These are phyloP conservation scores for Scheffersomyces cryptocercus DNA, from an alignment of 1,139 yeast species.

Conservation along the genomic window DNA sequence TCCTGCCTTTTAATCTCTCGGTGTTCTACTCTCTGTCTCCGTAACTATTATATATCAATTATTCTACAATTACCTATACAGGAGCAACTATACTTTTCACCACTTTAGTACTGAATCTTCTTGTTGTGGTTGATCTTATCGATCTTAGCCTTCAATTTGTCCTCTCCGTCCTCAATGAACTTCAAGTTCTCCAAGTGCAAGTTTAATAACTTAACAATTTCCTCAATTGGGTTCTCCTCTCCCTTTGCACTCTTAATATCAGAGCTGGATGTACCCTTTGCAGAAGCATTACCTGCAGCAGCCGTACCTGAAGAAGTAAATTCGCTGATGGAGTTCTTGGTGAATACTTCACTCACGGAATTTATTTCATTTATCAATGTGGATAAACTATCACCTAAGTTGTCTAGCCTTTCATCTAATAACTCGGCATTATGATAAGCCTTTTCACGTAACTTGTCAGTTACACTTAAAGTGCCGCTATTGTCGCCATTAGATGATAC, in stretches of 20 bases:
- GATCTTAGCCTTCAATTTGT: slow-evolving; percentile 66
- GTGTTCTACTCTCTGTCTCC: no score
- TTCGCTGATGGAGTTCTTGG: slow-evolving; percentile 49
- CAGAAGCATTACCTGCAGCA: slow-evolving; percentile 3
- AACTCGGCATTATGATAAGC: slow-evolving; percentile 88
- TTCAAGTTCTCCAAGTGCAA: slow-evolving; percentile 87
- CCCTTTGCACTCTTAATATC: slow-evolving; percentile 16
- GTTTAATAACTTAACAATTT: slow-evolving; percentile 78
- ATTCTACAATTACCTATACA: not conserved
- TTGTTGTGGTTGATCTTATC: slow-evolving; percentile 27
- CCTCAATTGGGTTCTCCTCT: slow-evolving; percentile 53
- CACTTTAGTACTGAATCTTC: slow-evolving; percentile 8
- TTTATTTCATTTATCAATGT: slow-evolving; percentile 84
- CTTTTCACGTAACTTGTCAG: slow-evolving; percentile 86
- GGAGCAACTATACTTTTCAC: slow-evolving; percentile 1
- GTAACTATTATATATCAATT: no score
- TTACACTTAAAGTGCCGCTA: slow-evolving; percentile 33
- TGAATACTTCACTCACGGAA: slow-evolving; percentile 79
- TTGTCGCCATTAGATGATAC: slow-evolving; percentile 5
- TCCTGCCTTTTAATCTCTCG: no score
- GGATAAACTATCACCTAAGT: slow-evolving; percentile 71
- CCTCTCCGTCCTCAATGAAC: slow-evolving; percentile 79
- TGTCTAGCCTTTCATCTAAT: slow-evolving; percentile 78
- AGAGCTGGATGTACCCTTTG: slow-evolving; percentile 10
- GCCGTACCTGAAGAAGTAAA: slow-evolving; percentile 7